A percentile compares a stretch with the other conserved stretches of the same genome.
These are phyloP conservation scores for Hygrophorus russula DNA, from an alignment of 768 basidiomycete species.

Conservation along the genomic window DNA sequence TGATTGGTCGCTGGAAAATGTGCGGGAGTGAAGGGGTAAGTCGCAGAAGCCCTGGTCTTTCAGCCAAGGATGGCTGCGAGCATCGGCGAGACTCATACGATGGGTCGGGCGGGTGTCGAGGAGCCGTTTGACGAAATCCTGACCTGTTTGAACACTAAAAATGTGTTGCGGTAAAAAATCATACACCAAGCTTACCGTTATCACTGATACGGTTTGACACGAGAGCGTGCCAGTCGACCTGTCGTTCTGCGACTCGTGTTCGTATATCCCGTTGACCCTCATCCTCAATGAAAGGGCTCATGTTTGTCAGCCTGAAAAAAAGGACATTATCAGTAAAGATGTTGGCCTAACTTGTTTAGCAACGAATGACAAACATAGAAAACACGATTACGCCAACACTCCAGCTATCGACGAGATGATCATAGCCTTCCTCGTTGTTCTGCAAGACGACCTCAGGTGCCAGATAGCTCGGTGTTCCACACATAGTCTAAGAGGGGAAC, in stretches of 20 bases:
- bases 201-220: slow-evolving; percentile 24
- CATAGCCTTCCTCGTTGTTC: slow-evolving; percentile 59
- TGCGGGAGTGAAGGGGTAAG: slow-evolving; percentile 1
- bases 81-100: slow-evolving; percentile 64
- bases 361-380: slow-evolving; percentile 50
- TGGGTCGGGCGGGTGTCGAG: slow-evolving; percentile 49
- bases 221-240: slow-evolving; percentile 52
- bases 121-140: slow-evolving; percentile 56
- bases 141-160: slow-evolving; percentile 25
- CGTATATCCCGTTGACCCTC: slow-evolving; percentile 48
- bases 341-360: not conserved
- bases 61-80: slow-evolving; percentile 76
- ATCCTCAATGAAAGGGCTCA: slow-evolving; percentile 74
- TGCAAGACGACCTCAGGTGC: slow-evolving; percentile 85
- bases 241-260: slow-evolving; percentile 44
- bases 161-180: not conserved
- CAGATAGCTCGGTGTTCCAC: slow-evolving; percentile 90
- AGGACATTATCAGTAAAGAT: slow-evolving; percentile 5
- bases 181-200: slow-evolving; percentile 28
- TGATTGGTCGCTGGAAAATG: not conserved
- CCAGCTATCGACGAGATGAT: slow-evolving; percentile 90
- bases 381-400: slow-evolving; percentile 92
- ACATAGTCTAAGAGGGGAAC: slow-evolving; percentile 59
- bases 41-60: slow-evolving; percentile 21
- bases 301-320: slow-evolving; percentile 54